These are phyloP conservation scores for Rachicladosporium sp. DNA, from an alignment of 2,329 filamentous ascomycete species.

Conservation along the genomic window DNA sequence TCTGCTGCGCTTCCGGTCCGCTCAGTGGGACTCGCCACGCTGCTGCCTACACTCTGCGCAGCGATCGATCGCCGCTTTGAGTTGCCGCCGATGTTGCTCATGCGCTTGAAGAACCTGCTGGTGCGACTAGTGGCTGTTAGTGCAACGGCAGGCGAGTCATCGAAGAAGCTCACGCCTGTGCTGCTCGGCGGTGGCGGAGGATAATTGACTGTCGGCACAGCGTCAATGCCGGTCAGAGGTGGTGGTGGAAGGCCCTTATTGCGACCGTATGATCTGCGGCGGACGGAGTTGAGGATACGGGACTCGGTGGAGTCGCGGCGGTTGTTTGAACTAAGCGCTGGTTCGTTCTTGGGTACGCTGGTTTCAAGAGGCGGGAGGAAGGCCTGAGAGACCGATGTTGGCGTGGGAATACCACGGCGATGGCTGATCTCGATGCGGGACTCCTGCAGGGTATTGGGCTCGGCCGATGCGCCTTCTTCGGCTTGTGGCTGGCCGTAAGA, in stretches of 20 bases:
- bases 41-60: neutral
- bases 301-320: slow-evolving; percentile 9
- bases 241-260: slow-evolving; percentile 9
- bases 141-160: slow-evolving; percentile 34
- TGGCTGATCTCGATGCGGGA: slow-evolving; percentile 53
- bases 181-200: slow-evolving; percentile 12
- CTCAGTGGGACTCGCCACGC: neutral
- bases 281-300: slow-evolving; percentile 9
- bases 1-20: slow-evolving; percentile 6
- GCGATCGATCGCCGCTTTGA: slow-evolving; percentile 32
- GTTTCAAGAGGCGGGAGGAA: slow-evolving; percentile 1
- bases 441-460: slow-evolving; percentile 38
- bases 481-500: slow-evolving; percentile 23
- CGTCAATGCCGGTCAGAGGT: slow-evolving; percentile 8
- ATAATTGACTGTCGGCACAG: slow-evolving; percentile 6
- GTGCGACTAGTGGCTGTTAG: slow-evolving; percentile 35
- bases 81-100: slow-evolving; percentile 32
- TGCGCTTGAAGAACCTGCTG: slow-evolving; percentile 52
- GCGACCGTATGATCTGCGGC: slow-evolving; percentile 11
- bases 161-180: slow-evolving; percentile 19
- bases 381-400: slow-evolving; percentile 6
- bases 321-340: neutral
- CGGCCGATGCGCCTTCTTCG: slow-evolving; percentile 15
- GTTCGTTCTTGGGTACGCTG: neutral
- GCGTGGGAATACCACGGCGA: slow-evolving; percentile 25